Percentiles rank a stretch among this genome's conserved stretches.
Evolutionary conservation across 2,329 filamentous ascomycete species (phyloP).

Genomic region (Aspergillus tanneri): DNA sequence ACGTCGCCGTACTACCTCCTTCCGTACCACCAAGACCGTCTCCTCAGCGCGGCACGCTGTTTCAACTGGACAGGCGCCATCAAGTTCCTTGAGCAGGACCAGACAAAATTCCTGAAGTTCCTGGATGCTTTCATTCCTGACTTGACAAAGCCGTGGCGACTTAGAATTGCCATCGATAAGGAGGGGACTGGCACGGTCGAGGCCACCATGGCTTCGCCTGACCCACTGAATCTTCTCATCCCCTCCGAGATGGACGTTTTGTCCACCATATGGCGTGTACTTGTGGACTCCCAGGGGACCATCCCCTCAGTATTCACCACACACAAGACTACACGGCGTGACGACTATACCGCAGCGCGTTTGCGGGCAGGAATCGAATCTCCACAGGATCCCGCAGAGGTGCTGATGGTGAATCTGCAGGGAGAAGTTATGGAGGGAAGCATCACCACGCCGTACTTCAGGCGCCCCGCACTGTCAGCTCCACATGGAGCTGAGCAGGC

Average conservation of each 20-base stretch:
- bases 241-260: slow-evolving; percentile 19
- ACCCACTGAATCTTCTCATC: slow-evolving; percentile 27
- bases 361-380: slow-evolving; percentile 56
- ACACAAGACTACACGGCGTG: slow-evolving; percentile 78
- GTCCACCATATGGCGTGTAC: slow-evolving; percentile 47
- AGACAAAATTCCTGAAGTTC: slow-evolving; percentile 25
- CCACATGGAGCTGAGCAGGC: too few species aligned
- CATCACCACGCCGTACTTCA: slow-evolving; percentile 79
- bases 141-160: slow-evolving; percentile 36
- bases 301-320: slow-evolving; percentile 66
- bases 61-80: slow-evolving; percentile 47
- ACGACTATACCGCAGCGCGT: slow-evolving; percentile 70
- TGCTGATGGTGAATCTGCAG: slow-evolving; percentile 68
- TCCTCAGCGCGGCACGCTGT: slow-evolving; percentile 60
- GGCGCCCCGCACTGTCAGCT: too few species aligned
- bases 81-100: slow-evolving; percentile 31
- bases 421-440: slow-evolving; percentile 81
- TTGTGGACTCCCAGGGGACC: slow-evolving; percentile 55
- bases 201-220: slow-evolving; percentile 27
- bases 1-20: slow-evolving; percentile 80
- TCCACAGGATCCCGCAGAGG: slow-evolving; percentile 58
- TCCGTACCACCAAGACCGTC: slow-evolving; percentile 72
- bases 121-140: slow-evolving; percentile 36
- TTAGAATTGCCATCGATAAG: slow-evolving; percentile 36
- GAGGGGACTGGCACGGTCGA: slow-evolving; percentile 35